Base-by-base conservation (phyloP, 768 basidiomycete genomes). In the Rhizopogon rudus region DNA sequence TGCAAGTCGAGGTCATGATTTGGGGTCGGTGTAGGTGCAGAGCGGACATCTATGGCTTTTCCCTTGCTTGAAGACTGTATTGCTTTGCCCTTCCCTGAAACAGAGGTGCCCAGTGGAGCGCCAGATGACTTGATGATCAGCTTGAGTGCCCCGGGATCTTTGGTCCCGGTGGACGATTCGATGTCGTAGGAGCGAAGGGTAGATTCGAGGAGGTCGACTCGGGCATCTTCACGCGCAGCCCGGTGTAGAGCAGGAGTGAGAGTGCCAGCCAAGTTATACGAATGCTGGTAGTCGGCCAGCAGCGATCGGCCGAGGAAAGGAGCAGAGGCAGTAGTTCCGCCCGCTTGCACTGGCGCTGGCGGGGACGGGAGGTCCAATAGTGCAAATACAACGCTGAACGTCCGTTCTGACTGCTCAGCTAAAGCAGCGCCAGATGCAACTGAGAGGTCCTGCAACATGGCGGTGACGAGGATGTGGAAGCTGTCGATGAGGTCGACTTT, bases 401-500 rank as follows among this genome's bases (percentile, higher is more conserved):
- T 73, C 16, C 73, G 73, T 55, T 88, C 84, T 33, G 75, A 73
- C 57, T 82, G 77, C 0, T 57, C 62, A 0, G 76, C 77, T 13
- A 83, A 76, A 0, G 68, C 67, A 5, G 70, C 52, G 0, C 79
- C 82, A 0, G 75, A 74, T 6, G 75, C 66, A 7, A 67, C 57
- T 1, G 79, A 69, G 31, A 88, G 64, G 56, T 80, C 79, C 25
- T 71, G 71, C 6, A 87, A 63, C 49, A 86, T 71, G 4, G 75
- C 71, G 33, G 69, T 70, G 49, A 88, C 56, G 33, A 88, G 63
- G 48, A 82, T 65, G 58, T 91, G 87, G 67, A 88, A 87, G 3
- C 77, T 65, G 59, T 92, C 89, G 17, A 92, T 69, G 25, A 91
- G 70, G 20, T 82, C 80, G 7, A 87, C 83, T 70, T 91, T 92